Conservation (phyloP, 768 basidiomycete genomes). For the Mycena polygramma region DNA sequence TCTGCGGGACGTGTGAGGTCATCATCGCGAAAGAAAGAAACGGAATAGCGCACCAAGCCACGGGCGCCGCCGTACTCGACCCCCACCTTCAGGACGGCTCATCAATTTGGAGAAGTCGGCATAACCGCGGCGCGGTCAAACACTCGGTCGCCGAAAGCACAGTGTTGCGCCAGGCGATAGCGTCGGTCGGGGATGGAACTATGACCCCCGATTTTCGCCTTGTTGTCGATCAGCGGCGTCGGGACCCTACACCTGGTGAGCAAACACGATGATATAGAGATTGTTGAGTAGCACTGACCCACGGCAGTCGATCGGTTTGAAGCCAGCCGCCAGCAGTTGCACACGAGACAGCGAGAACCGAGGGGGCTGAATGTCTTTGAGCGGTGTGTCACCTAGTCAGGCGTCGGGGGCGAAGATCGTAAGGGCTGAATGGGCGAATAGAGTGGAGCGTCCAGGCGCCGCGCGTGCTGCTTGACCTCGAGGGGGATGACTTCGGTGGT, state of each 20-base stretch:
- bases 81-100: not conserved
- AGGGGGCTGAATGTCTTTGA: no score
- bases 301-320: not conserved
- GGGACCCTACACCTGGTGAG: not conserved
- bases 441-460: not conserved
- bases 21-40: no score
- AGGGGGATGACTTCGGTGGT: not conserved
- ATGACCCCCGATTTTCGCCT: not conserved
- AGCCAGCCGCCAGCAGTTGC: not conserved
- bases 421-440: not conserved
- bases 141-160: not conserved
- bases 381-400: no score
- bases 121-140: conserved; percentile 5
- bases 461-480: not conserved
- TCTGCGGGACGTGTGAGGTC: no score
- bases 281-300: not conserved
- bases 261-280: not conserved
- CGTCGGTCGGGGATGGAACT: not conserved
- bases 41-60: not conserved
- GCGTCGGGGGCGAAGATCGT: no score
- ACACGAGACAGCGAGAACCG: no score
- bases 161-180: not conserved
- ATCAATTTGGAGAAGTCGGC: not conserved
- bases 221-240: not conserved
- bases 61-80: not conserved